phyloP scores from a whole-genome alignment of 2,329 filamentous ascomycete species.

The Cladosporium sp. region DNA sequence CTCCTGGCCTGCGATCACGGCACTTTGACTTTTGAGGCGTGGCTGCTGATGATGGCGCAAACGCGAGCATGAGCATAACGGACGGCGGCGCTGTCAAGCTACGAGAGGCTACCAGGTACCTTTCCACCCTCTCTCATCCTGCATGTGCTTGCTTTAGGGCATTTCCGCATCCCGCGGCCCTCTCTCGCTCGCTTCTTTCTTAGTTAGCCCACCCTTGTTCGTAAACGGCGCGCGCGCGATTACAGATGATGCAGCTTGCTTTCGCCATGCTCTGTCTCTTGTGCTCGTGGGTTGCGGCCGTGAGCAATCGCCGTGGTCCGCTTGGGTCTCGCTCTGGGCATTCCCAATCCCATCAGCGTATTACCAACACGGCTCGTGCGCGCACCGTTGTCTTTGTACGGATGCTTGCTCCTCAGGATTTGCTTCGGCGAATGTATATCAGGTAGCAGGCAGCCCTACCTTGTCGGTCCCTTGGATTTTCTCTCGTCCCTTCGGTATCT shows the following conservation, averaged over 20 bases:
- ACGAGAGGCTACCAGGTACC: too few species aligned
- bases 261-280: too few species aligned
- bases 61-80: too few species aligned
- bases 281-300: constrained; percentile 6
- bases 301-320: constrained; percentile 13
- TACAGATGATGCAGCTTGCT: constrained; percentile 12
- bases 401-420: constrained; percentile 1
- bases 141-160: constrained; percentile 11
- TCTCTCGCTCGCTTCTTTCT: background rate
- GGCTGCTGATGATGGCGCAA: constrained; percentile 9
- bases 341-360: constrained; percentile 9
- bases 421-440: constrained; percentile 13
- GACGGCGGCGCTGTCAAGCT: too few species aligned
- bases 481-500: constrained; percentile 1
- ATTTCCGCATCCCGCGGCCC: constrained; percentile 5
- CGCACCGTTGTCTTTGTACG: background rate
- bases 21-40: constrained; percentile 5
- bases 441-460: constrained; percentile 9
- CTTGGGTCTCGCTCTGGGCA: constrained; percentile 10
- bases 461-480: background rate
- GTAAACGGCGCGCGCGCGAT: constrained; percentile 10
- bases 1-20: constrained; percentile 6
- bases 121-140: background rate
- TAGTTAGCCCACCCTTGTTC: constrained; percentile 1
- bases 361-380: constrained; percentile 11